Base-by-base conservation (phyloP, 257 asterid genomes). In the Przewalskia tangutica region DNA sequence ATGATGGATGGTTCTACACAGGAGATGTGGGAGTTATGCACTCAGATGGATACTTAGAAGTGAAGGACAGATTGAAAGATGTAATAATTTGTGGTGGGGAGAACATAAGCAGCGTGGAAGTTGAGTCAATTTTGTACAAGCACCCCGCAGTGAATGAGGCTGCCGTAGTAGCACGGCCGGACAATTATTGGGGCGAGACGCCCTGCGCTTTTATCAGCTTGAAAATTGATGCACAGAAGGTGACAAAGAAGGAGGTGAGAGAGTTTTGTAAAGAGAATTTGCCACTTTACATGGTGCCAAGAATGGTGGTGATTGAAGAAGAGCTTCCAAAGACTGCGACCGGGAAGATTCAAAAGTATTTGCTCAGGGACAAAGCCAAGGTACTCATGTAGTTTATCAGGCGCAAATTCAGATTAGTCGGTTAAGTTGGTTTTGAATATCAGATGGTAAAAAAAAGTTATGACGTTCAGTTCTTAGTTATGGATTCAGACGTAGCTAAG, bases 321-420 rank as follows among this genome's bases (percentile, higher is more conserved):
- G 89, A 89, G 20, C 90, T 90, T 54, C 92, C 94, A 0, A 90
- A 88, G 86, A 90, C 94, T 1, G 85, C 92, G 1, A 90, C 94
- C 3, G 91, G 92, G 0, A 90, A 90, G 73, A 44, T 90, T 4
- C 94, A 89, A 9, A 90, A 90, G 82, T 85, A 84, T 81, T 46
- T 84, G 54, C 91, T 90, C 0, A 83, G 93, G 56, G 88, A 81
- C 2, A 70, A 86, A 82, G 89, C 91, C 1, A 88, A 66, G 75
- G 67, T 64, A 12, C 81, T 86, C 71, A 12, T 6, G 5, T 55
- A 54, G 7, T 14, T 54, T 54, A 50, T 2, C 16, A 0, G 5
- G 8, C 17, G 4, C 0, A 9, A 68, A 68, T 42, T 3, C 36
- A 68, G 1, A 68, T 68, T 68, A 42, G 4, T 68, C 34, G 7